phyloP scores from a whole-genome alignment of 1,139 yeast genomes.

The Yamadazyma blattariae region DNA sequence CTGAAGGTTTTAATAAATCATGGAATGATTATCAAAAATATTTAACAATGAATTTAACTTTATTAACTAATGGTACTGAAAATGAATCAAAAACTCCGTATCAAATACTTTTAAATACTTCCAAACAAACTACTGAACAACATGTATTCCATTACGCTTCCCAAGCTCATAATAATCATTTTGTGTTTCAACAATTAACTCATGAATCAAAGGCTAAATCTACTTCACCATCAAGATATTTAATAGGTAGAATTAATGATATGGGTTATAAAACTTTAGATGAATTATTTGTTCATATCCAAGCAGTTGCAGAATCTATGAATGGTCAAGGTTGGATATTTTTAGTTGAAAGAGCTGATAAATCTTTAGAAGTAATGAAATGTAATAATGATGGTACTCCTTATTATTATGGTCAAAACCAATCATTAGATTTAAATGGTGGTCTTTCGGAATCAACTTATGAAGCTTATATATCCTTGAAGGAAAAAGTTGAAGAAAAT shows the following conservation, averaged over 20 bases:
- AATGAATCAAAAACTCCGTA: conserved; percentile 77
- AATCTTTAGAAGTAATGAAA: conserved; percentile 59
- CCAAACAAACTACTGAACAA: conserved; percentile 66
- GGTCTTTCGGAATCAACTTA: conserved; percentile 57
- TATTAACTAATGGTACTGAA: conserved; percentile 74
- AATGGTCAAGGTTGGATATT: conserved; percentile 88
- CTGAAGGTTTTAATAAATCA: conserved; percentile 65
- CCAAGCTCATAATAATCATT: conserved; percentile 89
- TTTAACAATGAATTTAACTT: conserved; percentile 66
- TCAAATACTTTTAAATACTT: conserved; percentile 71
- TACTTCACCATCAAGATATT: conserved; percentile 47
- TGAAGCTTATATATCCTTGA: conserved; percentile 44
- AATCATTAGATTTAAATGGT: conserved; percentile 72
- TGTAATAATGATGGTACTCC: conserved; percentile 92
- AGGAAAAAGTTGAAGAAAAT: conserved; percentile 40
- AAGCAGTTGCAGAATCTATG: conserved; percentile 52
- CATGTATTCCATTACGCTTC: conserved; percentile 84
- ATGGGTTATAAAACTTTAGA: conserved; percentile 44
- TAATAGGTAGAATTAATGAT: conserved; percentile 41
- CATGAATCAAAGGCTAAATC: conserved; percentile 27
- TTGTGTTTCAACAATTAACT: conserved; percentile 71
- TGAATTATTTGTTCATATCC: conserved; percentile 50
- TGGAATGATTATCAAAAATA: conserved; percentile 82
- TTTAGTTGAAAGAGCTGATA: conserved; percentile 70
- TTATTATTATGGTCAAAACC: conserved; percentile 72